Evolutionary conservation across 148 eudicot species (phyloP), one percentile per base, ranked within the genome.

Genomic region (Polygonum aviculare): DNA sequence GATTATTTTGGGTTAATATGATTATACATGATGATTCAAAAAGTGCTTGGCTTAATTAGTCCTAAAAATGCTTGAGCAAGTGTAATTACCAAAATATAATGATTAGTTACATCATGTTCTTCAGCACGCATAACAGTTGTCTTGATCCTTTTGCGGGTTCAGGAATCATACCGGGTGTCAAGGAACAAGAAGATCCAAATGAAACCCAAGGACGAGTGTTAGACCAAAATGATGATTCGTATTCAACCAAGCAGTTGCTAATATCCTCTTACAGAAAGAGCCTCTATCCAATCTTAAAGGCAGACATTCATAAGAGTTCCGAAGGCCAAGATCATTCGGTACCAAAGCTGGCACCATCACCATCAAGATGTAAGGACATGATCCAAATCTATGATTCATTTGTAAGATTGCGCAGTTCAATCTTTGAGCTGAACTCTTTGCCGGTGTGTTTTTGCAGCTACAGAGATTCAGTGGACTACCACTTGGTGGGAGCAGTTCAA

Each of bases 401-500:
- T 36, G 35, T 33, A 15, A 65, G 71, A 65, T 7, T 2, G 22
- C 16, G 19, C 57, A 21, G 67, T 55, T n/a, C 6, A 60, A 60
- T 4, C 5, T 57, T 57, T 31, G 7, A 65, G 19, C 3, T 65
- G 19, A 36, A 22, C 12, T 65, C n/a, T 63, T 59, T 3, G 35
- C 35, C 8, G 31, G 39, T 63, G 31, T 63, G 39, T 65, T 35
- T 36, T 62, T 33, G 12, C 36, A 65, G 71, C n/a, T 31, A 12
- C 7, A 65, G 71, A 87, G 75, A 78, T 82, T 72, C 82, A 82
- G 80, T 93, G 98, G 98, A 87, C 79, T 33, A 88, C 87, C 33
- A 86, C 85, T 40, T 93, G 97, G 98, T 91, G 91, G 91, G 78
- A 83, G 81, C 98, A 93, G 79, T 93, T 93, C 75, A 85, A 82